Base-by-base conservation (phyloP, 2,329 filamentous ascomycete genomes). In the Diplodia scrobiculata region DNA sequence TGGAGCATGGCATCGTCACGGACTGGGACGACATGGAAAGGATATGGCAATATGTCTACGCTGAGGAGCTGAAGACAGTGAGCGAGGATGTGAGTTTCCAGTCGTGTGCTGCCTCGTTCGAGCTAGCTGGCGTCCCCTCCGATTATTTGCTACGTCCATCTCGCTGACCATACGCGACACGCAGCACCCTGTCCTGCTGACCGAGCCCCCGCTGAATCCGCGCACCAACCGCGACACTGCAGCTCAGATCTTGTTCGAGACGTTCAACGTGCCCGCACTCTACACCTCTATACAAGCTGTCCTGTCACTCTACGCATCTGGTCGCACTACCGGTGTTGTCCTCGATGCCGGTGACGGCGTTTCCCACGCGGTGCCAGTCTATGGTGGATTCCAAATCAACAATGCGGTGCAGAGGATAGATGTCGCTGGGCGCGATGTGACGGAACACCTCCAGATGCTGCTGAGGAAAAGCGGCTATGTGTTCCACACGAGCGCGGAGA, bases 1-100 rank as follows among this genome's bases (percentile, higher is more conserved):
- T 99, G 65, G 95, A 98, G 81, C 95, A 99, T 78, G 95, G 95
- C 72, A 96, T 99, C 73, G 95, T 99, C 69, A 99, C 95, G 72
- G 92, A 99, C 79, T 99, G 95, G 95, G 95, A 98, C 76, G 95
- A 99, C 76, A 99, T 99, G 95, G 95, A 99, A 83, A 89, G 92
- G 81, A 99, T 99, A 80, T 99, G 95, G 95, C 91, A 96, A 74
- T 95, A 96, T 75, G 92, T 99, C 63, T 99, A 98, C 78, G 91
- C 91, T 67, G 94, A 97, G 75, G 95, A 96, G 70, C 79, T 99
- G 73, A 98, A 97, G 83, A 97, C 94, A 59, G 84, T 97, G 76
- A 97, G 93, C 79, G 95, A 99, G 84, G 95, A 99, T 85, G 91
- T 93, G 79, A 77, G 81, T 76, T 19, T 59, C 21, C 41, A 27